phyloP scores from a whole-genome alignment of 805 yeast genomes.

The Saccharomyces mikatae region DNA sequence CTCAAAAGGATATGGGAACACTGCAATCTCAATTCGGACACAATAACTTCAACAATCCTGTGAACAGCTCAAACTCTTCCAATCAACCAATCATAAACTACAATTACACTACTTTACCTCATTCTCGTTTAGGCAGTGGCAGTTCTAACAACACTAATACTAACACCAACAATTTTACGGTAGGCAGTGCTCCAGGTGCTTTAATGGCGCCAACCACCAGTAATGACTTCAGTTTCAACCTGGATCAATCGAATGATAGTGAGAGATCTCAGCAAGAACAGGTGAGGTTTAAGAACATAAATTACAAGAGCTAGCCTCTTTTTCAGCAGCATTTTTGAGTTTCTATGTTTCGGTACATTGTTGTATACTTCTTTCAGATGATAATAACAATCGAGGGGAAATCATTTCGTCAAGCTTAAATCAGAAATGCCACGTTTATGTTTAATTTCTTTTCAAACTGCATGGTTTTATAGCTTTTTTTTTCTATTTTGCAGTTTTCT shows the following conservation, averaged over 20 bases:
- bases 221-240: conserved; percentile 15
- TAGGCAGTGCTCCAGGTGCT: neutral
- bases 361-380: neutral
- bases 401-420: neutral
- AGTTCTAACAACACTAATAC: neutral
- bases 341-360: neutral
- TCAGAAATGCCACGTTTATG: neutral
- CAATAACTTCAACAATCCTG: neutral
- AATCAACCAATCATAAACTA: neutral
- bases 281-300: conserved; percentile 21
- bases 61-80: neutral
- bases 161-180: neutral
- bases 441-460: neutral
- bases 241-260: conserved; percentile 10
- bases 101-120: neutral
- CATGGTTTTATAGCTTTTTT: neutral
- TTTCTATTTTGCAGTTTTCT: neutral
- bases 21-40: neutral
- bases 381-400: neutral
- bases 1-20: neutral
- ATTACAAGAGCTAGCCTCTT: conserved; percentile 12
- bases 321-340: neutral
- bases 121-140: neutral
- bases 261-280: conserved; percentile 8
- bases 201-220: conserved; percentile 3